Percentiles rank a stretch among this genome's conserved stretches.
phyloP scores from a whole-genome alignment of 345 rosid genomes.

The Salix suchowensis region DNA sequence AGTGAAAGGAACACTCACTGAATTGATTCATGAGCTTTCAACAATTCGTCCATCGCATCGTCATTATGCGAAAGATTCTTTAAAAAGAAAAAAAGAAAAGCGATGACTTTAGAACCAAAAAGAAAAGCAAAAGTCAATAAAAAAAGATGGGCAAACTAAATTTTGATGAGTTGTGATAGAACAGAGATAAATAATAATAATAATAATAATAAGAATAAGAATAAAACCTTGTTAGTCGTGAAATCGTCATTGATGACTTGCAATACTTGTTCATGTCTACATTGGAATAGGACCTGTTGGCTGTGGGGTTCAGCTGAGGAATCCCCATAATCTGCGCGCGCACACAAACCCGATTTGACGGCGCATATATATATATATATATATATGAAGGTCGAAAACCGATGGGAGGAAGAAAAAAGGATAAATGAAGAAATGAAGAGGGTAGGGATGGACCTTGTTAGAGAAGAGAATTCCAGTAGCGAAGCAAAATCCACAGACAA shows the following conservation, averaged over 20 bases:
- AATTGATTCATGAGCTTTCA: constrained; percentile 73
- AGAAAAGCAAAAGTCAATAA: not conserved
- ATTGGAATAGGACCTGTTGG: constrained; percentile 48
- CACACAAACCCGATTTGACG: constrained; percentile 3
- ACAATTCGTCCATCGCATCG: constrained; percentile 59
- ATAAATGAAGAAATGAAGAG: not conserved
- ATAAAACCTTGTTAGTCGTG: constrained; percentile 49
- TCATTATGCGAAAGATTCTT: constrained; percentile 39
- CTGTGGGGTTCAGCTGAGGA: constrained; percentile 41
- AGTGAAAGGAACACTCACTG: constrained; percentile 48
- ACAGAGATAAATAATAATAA: not conserved
- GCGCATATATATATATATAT: too few species aligned
- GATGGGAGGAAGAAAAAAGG: not conserved
- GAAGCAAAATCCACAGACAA: constrained; percentile 66
- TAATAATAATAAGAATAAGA: too few species aligned
- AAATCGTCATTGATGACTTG: constrained; percentile 55
- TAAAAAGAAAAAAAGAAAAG: not conserved
- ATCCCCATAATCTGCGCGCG: constrained; percentile 47
- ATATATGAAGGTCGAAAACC: not conserved
- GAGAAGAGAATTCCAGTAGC: constrained; percentile 69
- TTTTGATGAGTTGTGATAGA: not conserved
- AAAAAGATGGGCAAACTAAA: not conserved
- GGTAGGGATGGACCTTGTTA: constrained; percentile 45
- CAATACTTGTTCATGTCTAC: constrained; percentile 56
- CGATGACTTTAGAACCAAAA: not conserved